Evolutionary conservation across 2,329 filamentous ascomycete genomes (phyloP), one percentile per base, ranked within the genome.

Genomic region (Cytospora piceicola): DNA sequence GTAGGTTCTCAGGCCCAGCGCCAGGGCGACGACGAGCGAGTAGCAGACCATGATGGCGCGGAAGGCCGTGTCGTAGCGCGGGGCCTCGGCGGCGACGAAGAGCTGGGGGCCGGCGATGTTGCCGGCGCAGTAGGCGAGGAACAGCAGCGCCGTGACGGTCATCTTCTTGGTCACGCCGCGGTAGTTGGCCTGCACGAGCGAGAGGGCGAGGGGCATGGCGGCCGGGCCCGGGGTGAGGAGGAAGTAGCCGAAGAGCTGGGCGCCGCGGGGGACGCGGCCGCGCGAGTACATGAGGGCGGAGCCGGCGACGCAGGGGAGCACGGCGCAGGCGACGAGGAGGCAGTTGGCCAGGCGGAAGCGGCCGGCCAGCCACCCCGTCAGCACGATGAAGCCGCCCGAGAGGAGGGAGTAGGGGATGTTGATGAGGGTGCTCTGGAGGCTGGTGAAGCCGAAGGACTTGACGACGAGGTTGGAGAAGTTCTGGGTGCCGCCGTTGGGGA

Each of bases 401-500:
- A 88, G 77, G 17, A 86, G 68, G 0, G 84, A 86, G 68, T 86
- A 85, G 2, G 85, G 85, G 62, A 88, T 85, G 69, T 85, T 85
- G 72, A 88, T 80, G 36, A 87, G 80, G 22, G 83, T 80, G 1
- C 83, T 82, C 71, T 87, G 78, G 36, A 87, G 75, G 46, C 80
- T 79, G 0, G 82, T 82, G 72, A 86, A 87, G 11, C 83, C 82
- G 59, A 87, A 86, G 5, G 82, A 84, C 55, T 76, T 78, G 71
- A 87, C 79, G 61, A 87, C 82, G 42, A 87, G 79, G 70, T 86
- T 87, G 51, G 82, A 82, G 58, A 88, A 88, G 69, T 81, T 84
- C 69, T 85, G 82, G 0, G 84, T 86, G 29, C 87, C 86, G 36
- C 86, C 86, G 67, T 88, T 89, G 51, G 87, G 85, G 29, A 89